Evolutionary conservation across 352 stramenopile species (phyloP), one percentile per base, ranked within the genome.

Genomic region (Phytophthora meadii): DNA sequence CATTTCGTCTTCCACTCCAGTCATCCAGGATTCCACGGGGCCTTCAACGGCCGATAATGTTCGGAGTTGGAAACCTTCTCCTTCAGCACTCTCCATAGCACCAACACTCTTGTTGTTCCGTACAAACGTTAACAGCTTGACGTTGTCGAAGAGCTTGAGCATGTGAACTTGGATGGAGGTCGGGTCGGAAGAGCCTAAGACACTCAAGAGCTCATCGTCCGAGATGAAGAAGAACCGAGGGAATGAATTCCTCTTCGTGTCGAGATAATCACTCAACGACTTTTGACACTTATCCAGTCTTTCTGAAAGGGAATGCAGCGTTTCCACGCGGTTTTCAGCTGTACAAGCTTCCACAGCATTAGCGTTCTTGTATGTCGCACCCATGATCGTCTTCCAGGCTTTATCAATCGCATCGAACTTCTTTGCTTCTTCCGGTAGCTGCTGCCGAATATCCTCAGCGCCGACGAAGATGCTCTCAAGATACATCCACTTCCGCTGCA

Each of bases 401-500:
- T 98, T 98, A 61, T 98, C 90, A 47, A 98, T 95, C 1, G 87
- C 79, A 52, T 98, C 93, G 67, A 98, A 98, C 62, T 97, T 97
- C 53, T 97, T 98, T 0, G 93, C 93, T 66, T 98, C 93, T 41
- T 98, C 93, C 0, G 93, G 93, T 5, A 98, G 69, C 61, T 98
- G 93, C 53, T 98, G 89, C 0, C 93, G 88, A 68, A 98, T 98
- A 63, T 98, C 93, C 65, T 98, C 93, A 0, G 90, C 89, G 2
- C 92, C 92, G 10, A 98, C 88, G 54, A 98, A 98, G 65, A 98
- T 98, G 56, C 86, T 96, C 61, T 98, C 93, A 15, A 98, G 83
- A 62, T 98, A 98, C 92, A 98, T 98, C 93, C 93, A 98, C 74
- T 98, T 97, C 30, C 91, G 86, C 75, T 98, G 93, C 14, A 98